Base-by-base conservation (phyloP, 345 rosid genomes). In the Hibiscus trionum region DNA sequence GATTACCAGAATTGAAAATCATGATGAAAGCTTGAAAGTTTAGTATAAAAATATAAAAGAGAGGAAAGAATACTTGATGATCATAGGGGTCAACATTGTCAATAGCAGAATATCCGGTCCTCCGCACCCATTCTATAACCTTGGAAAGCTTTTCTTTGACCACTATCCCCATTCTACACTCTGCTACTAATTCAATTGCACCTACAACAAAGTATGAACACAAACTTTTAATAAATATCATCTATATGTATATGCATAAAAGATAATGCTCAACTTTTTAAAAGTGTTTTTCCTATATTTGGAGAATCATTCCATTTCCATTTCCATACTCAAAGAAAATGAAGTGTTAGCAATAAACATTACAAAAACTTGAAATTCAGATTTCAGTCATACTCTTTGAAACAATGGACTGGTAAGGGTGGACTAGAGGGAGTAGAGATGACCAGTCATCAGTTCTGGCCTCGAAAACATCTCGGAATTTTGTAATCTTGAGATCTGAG, bases 61-160 rank as follows among this genome's bases (percentile, higher is more conserved):
- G 14, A 66, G 35, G 8, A 61, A 26, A 61, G 46, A 14, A 17
- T 78, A 78, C 84, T 78, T 70, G 72, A 69, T 27, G 61, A 46
- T 55, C 39, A 64, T 24, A 19, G 4, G 71, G 42, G n/a, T 75
- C 46, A 2, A 70, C 53, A n/a, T 46, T 75, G 68, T 58, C 11
- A 46, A 26, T 61, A 17, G 69, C 73, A 65, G 59, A 29, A 61
- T 76, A 72, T 29, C 81, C 79, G 77, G 77, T 69, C 66, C 66
- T 61, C 76, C 76, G 80, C 61, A 65, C 87, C 91, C 91, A 86
- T 72, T 73, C 76, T 57, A 84, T 77, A 26, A 86, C 88, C 76
- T 81, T 78, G 42, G 70, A 53, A 17, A 84, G 79, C 83, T 84
- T 84, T 53, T 80, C 86, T 77, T 77, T 76, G 0, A 79, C 56